phyloP scores from a whole-genome alignment of 768 basidiomycete species.

The Russula emetica region DNA sequence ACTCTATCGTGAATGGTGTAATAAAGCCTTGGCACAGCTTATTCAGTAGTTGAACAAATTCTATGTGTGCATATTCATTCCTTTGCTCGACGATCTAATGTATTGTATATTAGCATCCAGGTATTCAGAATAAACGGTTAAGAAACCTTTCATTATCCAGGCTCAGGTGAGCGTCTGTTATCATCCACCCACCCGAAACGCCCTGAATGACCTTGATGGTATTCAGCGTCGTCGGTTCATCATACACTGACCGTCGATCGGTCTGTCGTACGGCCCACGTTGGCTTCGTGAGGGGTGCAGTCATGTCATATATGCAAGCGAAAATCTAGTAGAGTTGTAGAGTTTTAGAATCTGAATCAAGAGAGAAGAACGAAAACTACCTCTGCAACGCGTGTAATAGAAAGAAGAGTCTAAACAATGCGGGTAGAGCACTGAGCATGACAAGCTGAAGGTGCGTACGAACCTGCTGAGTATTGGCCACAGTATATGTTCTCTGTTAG shows the following conservation, averaged over 20 bases:
- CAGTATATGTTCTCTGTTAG: slow-evolving; percentile 75
- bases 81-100: neutral
- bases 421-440: slow-evolving; percentile 7
- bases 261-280: slow-evolving; percentile 18
- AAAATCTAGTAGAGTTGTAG: slow-evolving; percentile 56
- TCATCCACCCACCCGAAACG: slow-evolving; percentile 79
- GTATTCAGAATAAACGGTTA: slow-evolving; percentile 2
- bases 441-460: slow-evolving; percentile 9
- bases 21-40: slow-evolving; percentile 64
- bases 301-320: slow-evolving; percentile 81
- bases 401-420: slow-evolving; percentile 69
- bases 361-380: slow-evolving; percentile 35
- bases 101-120: slow-evolving; percentile 13
- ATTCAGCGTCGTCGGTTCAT: slow-evolving; percentile 48
- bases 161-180: slow-evolving; percentile 90
- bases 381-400: slow-evolving; percentile 90
- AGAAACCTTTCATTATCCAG: slow-evolving; percentile 78
- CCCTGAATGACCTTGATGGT: slow-evolving; percentile 68
- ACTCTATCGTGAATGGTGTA: slow-evolving; percentile 41
- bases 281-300: slow-evolving; percentile 41
- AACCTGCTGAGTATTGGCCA: slow-evolving; percentile 78
- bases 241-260: slow-evolving; percentile 32
- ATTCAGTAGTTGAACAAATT: slow-evolving; percentile 70
- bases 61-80: slow-evolving; percentile 35
- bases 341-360: neutral